Evolutionary conservation across 306 rosid species (phyloP), one percentile per base, ranked within the genome.

Genomic region (Myrica gale): DNA sequence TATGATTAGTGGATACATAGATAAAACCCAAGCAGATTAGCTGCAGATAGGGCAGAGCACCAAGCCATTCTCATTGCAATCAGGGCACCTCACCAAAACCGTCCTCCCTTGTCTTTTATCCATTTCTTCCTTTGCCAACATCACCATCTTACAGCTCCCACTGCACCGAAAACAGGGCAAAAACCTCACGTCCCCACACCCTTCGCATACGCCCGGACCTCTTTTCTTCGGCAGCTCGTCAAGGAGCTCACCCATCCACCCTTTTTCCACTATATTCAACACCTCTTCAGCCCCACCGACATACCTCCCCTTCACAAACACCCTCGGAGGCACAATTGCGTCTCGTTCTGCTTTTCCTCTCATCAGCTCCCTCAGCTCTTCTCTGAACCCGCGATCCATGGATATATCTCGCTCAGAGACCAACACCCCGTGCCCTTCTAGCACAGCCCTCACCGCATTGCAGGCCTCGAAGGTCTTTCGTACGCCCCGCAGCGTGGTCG

Each of bases 41-140:
- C 89, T 80, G 77, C 98, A 91, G 44, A 93, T 70, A 4, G 97
- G 97, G 81, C 98, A 94, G 26, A 90, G 68, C 4, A 91, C 92
- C 77, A 94, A 82, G 45, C 97, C 98, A 86, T 91, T 94, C 55
- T 94, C 98, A 80, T 94, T 91, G 77, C 98, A 94, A 63, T 86
- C 85, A 8, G 78, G 74, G 60, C 98, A 94, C 73, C 83, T 90
- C 19, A 84, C 83, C 32, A 90, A 87, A 51, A 81, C 60, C 1
- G 57, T 71, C 23, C 74, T 77, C 16, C 88, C 86, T 26, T 74
- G 84, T 45, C 81, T 81, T 62, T 73, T 77, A 56, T 67, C 77
- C 72, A n/a, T 41, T 20, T 72, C 79, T 12, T 87, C 78, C 39
- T 80, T 66, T 45, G 74, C 65, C 82, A 65, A 56, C 81, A 88